Base-by-base conservation (phyloP, 169 alveolate species). In the Cryptosporidium felis region DNA sequence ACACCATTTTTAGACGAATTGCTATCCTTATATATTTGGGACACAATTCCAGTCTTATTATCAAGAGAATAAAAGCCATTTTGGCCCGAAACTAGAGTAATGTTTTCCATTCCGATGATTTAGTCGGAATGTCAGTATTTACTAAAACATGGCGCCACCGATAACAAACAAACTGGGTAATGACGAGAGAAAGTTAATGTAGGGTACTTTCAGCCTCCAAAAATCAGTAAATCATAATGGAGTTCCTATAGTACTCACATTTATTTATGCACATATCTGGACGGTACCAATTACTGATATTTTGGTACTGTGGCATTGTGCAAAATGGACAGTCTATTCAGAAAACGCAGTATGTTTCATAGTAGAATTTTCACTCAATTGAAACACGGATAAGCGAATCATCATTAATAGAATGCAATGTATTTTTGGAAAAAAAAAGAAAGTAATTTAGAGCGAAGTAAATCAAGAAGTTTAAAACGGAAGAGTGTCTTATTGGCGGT, bases 371-470 rank as follows among this genome's bases (percentile, higher is more conserved):
- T 41, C 26, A 74, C 67, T 74, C 85, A 53, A 56, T 40, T 74
- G 85, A 74, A 74, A 74, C 85, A 74, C 85, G 85, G 85, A 74
- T 74, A 51, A 53, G 85, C 85, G 67, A 36, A 30, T 74, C 85
- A 74, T 74, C 85, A 74, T 53, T 18, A 34, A 28, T 41, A 2
- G 18, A 32, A n/a, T n/a, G n/a, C n/a, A 12, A 34, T 1, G 18
- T 61, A 40, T 61, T 36, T 32, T 21, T 18, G 4, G 0, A 41
- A 6, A 61, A 26, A 56, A 56, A 56, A 12, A 30, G 1, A 0
- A 21, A 56, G n/a, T 30, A 56, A 56, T 56, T 16, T 61, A 61
- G n/a, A n/a, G 30, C 5, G 12, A 32, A 41, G 2, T 4, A 10
- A 38, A 40, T 32, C n/a, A 38, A 61, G 14, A 8, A 5, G 18